Evolutionary conservation across 2,329 filamentous ascomycete genomes (phyloP), one percentile per base, ranked within the genome.

Genomic region (Juglanconis oblonga): DNA sequence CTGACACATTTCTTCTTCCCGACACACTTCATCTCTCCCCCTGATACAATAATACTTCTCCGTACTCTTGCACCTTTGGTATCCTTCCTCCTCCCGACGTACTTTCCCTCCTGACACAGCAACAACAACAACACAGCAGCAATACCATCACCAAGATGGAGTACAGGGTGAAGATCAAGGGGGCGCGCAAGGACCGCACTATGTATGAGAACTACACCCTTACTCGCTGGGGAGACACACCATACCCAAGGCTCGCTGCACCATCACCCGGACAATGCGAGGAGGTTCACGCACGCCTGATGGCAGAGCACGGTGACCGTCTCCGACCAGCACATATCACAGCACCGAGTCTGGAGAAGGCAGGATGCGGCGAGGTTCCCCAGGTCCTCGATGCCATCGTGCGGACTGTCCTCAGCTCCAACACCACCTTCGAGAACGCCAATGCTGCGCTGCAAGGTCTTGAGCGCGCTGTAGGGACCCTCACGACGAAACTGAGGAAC

Each of bases 191-290:
- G 45, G 36, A 57, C 29, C 58, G 59, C 14, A 44, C 42, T 11
- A 53, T 54, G 8, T 63, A 63, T 13, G 53, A 63, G 42, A 53
- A 55, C n/a, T 56, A 56, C 38, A 38, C 53, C 3, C 50, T 54
- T 24, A 33, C 62, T 9, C 40, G 35, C 24, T 64, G 61, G 59
- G 57, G 55, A n/a, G 51, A 52, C 14, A 59, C 56, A 2, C 91
- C 91, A 0, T 96, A 88, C 64, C 89, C 90, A 0, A 78, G 87
- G 59, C 88, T 85, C 71, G 66, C 72, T 3, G 81, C 80, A 58
- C 91, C 91, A 0, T 92, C 87, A 0, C 67, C 79, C 0, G 83
- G 86, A 54, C 85, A 91, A 66, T 93, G 90, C 69, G 80, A 87
- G 64, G 81, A 88, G 67, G 88, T 94, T 4, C 83, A 86, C 58